Evolutionary conservation across 768 basidiomycete species (phyloP), one percentile per base, ranked within the genome.

Genomic region (Lactifluus rugatus): DNA sequence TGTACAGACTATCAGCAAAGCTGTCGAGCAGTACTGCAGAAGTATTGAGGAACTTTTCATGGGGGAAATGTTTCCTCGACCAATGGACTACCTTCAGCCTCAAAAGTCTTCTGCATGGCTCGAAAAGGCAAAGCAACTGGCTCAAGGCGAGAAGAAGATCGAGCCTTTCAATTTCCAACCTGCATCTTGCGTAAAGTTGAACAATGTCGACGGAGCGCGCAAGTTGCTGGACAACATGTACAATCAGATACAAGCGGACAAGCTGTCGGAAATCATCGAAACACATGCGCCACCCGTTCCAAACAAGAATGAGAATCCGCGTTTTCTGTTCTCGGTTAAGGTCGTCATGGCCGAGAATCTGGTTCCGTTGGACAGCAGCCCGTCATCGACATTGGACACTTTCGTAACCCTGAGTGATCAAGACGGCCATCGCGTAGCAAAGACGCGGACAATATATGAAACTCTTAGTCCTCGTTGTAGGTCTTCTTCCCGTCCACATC

Each of bases 381-480:
- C 87, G 11, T 84, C 80, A n/a, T 81, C 85, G n/a, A 84, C 76
- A 66, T 73, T 93, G 58, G 93, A 95, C 70, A 91, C 90, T 0
- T 98, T 95, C 64, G 86, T 96, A 54, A 97, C 93, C 11, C 78
- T 99, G 32, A 95, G 92, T 64, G 93, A 99, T 66, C 90, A 94
- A 68, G 83, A 82, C 21, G 94, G 95, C 1, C 83, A 86, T 65
- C 83, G 93, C 9, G 71, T 94, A 48, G 93, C 91, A 23, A 97
- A 96, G 76, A 98, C 95, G 9, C 80, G 96, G 48, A 97, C 94
- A 28, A 90, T 98, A 48, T 95, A 97, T 66, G 95, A 97, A 72
- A 83, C 84, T 2, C 70, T 88, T 39, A 82, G 81, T 66, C 95
- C 95, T n/a, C 80, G 93, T 73, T 98, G 92, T 93, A 68, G 66